These are phyloP conservation scores for Cylindrotheca fusiformis DNA, from an alignment of 108 stramenopile species.

Conservation along the genomic window DNA sequence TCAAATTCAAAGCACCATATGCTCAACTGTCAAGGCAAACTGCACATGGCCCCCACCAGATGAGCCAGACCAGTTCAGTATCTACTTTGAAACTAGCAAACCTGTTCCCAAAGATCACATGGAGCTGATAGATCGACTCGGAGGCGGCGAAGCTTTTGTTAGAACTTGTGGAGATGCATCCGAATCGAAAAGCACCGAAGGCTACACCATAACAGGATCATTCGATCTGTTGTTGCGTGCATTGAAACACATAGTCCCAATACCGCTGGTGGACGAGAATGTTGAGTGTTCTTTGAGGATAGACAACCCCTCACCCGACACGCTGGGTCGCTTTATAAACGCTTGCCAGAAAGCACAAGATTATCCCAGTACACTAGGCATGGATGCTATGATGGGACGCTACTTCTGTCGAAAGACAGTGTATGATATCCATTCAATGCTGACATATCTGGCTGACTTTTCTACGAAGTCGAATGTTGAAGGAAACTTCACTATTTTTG, in stretches of 20 bases:
- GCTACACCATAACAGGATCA: conserved; percentile 24
- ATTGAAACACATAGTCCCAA: neutral
- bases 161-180: conserved; percentile 26
- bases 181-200: conserved; percentile 17
- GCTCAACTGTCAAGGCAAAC: neutral
- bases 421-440: conserved; percentile 7
- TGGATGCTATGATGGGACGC: conserved; percentile 16
- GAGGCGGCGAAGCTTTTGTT: conserved; percentile 19
- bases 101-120: conserved; percentile 13
- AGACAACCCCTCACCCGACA: conserved; percentile 29
- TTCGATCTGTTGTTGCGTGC: conserved; percentile 14
- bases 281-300: conserved; percentile 17
- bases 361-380: conserved; percentile 10
- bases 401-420: conserved; percentile 21
- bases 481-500: conserved; percentile 3
- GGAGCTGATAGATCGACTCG: conserved; percentile 20
- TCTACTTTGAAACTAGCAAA: conserved; percentile 27
- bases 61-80: conserved; percentile 8
- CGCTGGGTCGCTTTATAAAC: conserved; percentile 27
- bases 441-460: conserved; percentile 21
- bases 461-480: conserved; percentile 5
- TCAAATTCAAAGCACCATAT: neutral
- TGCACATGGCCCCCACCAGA: neutral
- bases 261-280: neutral
- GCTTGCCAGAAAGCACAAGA: conserved; percentile 10